Conservation (phyloP, 352 stramenopile genomes). For the Phytophthora agathidicida region DNA sequence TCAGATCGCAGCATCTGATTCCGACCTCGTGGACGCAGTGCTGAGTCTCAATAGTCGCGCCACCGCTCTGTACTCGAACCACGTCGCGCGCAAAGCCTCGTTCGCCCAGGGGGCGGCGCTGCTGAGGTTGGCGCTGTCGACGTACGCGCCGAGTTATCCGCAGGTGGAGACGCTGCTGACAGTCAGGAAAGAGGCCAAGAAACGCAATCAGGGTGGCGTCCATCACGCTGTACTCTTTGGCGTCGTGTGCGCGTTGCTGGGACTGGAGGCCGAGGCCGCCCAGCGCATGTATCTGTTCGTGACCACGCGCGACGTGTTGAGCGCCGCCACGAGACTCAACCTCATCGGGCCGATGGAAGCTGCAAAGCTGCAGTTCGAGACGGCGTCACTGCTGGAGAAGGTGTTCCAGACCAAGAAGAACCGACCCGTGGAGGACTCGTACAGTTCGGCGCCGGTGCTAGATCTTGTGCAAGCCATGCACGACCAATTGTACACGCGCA, state of each 20-base stretch:
- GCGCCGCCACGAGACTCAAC: conserved; percentile 81
- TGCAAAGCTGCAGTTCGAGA: conserved; percentile 70
- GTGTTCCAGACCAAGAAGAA: conserved; percentile 76
- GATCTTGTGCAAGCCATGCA: conserved; percentile 87
- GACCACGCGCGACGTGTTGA: conserved; percentile 74
- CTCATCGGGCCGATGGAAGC: conserved; percentile 76
- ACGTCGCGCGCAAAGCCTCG: conserved; percentile 80
- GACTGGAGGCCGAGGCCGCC: conserved; percentile 43
- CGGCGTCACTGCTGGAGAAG: conserved; percentile 50
- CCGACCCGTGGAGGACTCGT: conserved; percentile 62
- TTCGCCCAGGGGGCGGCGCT: conserved; percentile 73
- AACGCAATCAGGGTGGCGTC: conserved; percentile 50
- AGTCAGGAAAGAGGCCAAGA: conserved; percentile 59
- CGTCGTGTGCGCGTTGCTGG: conserved; percentile 61
- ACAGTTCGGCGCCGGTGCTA: conserved; percentile 79
- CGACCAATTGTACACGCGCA: conserved; percentile 89
- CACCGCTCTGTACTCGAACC: conserved; percentile 76
- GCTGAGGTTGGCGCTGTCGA: conserved; percentile 69
- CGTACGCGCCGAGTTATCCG: conserved; percentile 39
- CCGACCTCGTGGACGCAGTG: conserved; percentile 44
- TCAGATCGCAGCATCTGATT: conserved; percentile 21
- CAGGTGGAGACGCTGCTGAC: conserved; percentile 45
- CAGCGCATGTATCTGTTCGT: conserved; percentile 87
- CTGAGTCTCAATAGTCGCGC: conserved; percentile 55
- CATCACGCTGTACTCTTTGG: conserved; percentile 80